Conservation (phyloP, 768 basidiomycete species). For the Suillus spraguei region DNA sequence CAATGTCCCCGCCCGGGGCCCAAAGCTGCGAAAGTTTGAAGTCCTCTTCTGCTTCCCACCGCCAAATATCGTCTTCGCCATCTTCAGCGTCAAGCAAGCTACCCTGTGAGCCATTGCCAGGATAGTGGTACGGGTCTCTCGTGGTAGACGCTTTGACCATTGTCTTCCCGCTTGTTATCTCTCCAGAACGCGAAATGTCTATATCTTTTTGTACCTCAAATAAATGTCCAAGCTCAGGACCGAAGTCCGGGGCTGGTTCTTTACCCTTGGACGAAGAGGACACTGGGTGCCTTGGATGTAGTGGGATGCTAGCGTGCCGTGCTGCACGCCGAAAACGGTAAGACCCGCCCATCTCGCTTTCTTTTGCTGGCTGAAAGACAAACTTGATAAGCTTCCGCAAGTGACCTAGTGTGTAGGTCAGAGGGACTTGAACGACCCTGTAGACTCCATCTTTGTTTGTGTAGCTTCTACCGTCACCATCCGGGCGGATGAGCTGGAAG, state of each 20-base stretch:
- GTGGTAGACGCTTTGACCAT: constrained; percentile 54
- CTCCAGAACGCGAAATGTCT: constrained; percentile 47
- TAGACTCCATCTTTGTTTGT: constrained; percentile 51
- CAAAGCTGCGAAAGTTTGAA: constrained; percentile 61
- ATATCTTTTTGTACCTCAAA: constrained; percentile 62
- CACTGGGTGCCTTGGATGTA: not conserved
- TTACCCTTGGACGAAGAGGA: constrained; percentile 23
- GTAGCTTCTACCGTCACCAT: constrained; percentile 22
- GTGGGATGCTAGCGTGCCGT: constrained; percentile 28
- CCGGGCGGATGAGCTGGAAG: constrained; percentile 55
- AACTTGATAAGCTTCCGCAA: constrained; percentile 63
- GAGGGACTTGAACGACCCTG: constrained; percentile 68
- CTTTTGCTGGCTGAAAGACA: constrained; percentile 45
- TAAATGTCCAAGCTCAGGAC: constrained; percentile 46
- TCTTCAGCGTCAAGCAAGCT: constrained; percentile 32
- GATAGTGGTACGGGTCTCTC: constrained; percentile 49
- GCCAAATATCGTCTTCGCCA: constrained; percentile 52
- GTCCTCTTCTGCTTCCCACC: constrained; percentile 74
- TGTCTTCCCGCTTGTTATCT: constrained; percentile 53
- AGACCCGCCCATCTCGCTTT: constrained; percentile 26
- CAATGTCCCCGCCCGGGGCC: constrained; percentile 44
- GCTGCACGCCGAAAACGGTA: constrained; percentile 20
- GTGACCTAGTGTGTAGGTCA: constrained; percentile 70
- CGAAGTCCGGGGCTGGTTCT: constrained; percentile 19
- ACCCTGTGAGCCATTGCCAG: constrained; percentile 41